A percentile compares a stretch with the other conserved stretches of the same genome.
Conservation (phyloP, 2,329 filamentous ascomycete species). For the Cladophialophora yegresii region DNA sequence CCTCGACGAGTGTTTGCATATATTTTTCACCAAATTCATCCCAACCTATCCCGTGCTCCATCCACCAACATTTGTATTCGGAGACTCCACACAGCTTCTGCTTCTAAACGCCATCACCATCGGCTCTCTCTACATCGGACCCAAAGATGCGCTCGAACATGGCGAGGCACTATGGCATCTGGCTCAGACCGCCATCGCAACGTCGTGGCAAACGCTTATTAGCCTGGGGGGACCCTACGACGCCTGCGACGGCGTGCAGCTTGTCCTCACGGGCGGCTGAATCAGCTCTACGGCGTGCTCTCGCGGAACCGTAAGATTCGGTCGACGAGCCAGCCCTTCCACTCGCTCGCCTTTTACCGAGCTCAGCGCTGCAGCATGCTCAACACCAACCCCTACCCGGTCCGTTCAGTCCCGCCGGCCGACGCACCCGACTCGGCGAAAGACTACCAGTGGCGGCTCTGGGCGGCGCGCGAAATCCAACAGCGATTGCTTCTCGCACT, state of each 20-base stretch:
- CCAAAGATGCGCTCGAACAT: conserved; percentile 48
- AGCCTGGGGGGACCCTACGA: conserved; percentile 49
- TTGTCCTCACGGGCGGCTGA: conserved; percentile 47
- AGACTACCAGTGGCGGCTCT: conserved; percentile 46
- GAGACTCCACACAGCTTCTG: conserved; percentile 49
- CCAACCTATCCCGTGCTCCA: conserved; percentile 52
- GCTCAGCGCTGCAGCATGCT: conserved; percentile 51
- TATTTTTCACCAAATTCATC: conserved; percentile 52
- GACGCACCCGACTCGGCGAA: conserved; percentile 43
- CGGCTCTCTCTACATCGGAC: conserved; percentile 50
- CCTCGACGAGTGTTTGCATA: conserved; percentile 51
- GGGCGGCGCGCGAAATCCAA: conserved; percentile 50
- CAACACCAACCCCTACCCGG: conserved; percentile 42
- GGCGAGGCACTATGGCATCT: conserved; percentile 51
- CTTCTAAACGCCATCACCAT: conserved; percentile 51
- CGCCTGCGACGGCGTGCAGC: conserved; percentile 48
- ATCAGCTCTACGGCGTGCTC: conserved; percentile 49
- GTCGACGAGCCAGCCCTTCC: conserved; percentile 50
- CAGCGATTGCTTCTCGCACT: conserved; percentile 50
- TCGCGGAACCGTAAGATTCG: conserved; percentile 49
- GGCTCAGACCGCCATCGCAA: conserved; percentile 50
- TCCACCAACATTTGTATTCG: conserved; percentile 49
- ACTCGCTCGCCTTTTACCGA: conserved; percentile 50
- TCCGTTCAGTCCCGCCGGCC: conserved; percentile 42
- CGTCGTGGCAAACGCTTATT: conserved; percentile 52